Percentiles rank a stretch among this genome's conserved stretches.
These are phyloP conservation scores for Aspergillus intermedius DNA, from an alignment of 2,329 filamentous ascomycete species.

Conservation along the genomic window DNA sequence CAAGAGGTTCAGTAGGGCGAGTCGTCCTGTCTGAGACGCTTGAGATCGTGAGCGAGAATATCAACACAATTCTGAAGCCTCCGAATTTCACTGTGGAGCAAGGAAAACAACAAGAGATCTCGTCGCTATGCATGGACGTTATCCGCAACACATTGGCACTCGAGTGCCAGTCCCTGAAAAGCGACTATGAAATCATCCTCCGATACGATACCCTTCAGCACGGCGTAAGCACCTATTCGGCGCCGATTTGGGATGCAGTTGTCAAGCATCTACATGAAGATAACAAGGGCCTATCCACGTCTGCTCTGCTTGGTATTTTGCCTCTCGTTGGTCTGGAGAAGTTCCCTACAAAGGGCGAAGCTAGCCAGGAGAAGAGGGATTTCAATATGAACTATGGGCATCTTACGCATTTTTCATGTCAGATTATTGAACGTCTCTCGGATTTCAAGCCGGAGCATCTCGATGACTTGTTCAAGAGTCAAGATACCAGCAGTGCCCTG, in stretches of 20 bases:
- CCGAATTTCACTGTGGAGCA: slow-evolving; percentile 45
- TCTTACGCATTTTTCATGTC: slow-evolving; percentile 58
- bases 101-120: slow-evolving; percentile 47
- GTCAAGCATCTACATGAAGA: slow-evolving; percentile 60
- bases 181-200: slow-evolving; percentile 62
- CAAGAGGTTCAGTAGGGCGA: slow-evolving; percentile 40
- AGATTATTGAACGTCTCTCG: slow-evolving; percentile 70
- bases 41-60: slow-evolving; percentile 41
- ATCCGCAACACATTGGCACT: slow-evolving; percentile 61
- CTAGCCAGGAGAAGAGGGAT: slow-evolving; percentile 50
- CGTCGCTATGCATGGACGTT: slow-evolving; percentile 55
- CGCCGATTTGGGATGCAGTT: slow-evolving; percentile 72
- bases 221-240: slow-evolving; percentile 62
- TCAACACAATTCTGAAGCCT: slow-evolving; percentile 54
- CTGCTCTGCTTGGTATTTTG: slow-evolving; percentile 64
- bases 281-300: slow-evolving; percentile 65
- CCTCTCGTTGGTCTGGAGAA: slow-evolving; percentile 69
- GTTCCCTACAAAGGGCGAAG: slow-evolving; percentile 50
- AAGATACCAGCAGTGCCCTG: slow-evolving; percentile 63
- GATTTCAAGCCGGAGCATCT: slow-evolving; percentile 68
- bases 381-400: slow-evolving; percentile 71
- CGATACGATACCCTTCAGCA: slow-evolving; percentile 57
- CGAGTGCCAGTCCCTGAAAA: slow-evolving; percentile 63
- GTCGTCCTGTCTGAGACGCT: slow-evolving; percentile 45
- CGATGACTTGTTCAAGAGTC: slow-evolving; percentile 60